These are phyloP conservation scores for Pseudocercospora eumusae DNA, from an alignment of 2,329 filamentous ascomycete species.

Conservation along the genomic window DNA sequence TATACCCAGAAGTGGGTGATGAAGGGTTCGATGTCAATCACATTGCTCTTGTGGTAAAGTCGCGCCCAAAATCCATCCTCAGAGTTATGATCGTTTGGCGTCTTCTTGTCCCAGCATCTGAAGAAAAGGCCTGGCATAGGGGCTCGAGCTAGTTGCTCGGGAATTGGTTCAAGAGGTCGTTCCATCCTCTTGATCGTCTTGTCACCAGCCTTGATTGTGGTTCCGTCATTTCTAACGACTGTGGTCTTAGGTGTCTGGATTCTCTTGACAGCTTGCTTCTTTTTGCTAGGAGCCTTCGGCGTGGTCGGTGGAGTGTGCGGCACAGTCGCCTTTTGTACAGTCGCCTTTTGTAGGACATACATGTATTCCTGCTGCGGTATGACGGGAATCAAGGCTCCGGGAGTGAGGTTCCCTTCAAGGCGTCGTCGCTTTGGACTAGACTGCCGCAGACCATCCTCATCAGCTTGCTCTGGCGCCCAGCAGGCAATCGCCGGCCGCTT, in stretches of 20 bases:
- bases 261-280: not conserved
- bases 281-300: not conserved
- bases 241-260: not conserved
- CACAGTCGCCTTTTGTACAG: not conserved
- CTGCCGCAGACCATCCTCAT: not conserved
- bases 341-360: no score
- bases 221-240: not conserved
- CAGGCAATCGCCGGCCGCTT: not conserved
- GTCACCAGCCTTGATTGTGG: not conserved
- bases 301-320: not conserved
- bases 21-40: not conserved
- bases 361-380: not conserved
- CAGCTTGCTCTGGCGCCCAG: not conserved
- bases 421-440: not conserved
- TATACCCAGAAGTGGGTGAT: not conserved
- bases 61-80: constrained; percentile 13
- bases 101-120: constrained; percentile 16
- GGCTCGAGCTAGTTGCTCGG: constrained; percentile 10
- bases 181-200: not conserved
- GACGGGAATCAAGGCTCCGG: not conserved
- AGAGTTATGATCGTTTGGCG: constrained; percentile 13
- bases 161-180: not conserved
- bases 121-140: constrained; percentile 16
- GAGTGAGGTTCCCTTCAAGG: not conserved
- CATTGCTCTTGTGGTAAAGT: constrained; percentile 16